phyloP scores from a whole-genome alignment of 1,284 basidiomycete genomes.

The Moesziomyces sp. region DNA sequence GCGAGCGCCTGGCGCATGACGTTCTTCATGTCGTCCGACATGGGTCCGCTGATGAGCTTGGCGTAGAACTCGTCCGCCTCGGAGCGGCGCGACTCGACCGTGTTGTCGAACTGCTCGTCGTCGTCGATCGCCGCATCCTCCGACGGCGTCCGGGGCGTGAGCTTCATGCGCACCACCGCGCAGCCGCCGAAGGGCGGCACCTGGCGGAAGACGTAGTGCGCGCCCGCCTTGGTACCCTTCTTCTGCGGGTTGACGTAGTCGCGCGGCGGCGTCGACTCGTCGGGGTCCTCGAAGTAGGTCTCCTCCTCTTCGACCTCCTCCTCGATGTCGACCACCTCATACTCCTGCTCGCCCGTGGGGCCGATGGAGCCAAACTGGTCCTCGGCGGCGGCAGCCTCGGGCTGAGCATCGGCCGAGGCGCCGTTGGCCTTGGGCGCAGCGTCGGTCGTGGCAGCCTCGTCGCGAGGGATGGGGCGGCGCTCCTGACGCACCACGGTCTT shows the following conservation, averaged over 20 bases:
- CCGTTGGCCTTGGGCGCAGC: slow-evolving; percentile 35
- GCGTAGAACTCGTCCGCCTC: slow-evolving; percentile 97
- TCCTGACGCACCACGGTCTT: slow-evolving; percentile 47
- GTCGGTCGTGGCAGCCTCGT: slow-evolving; percentile 44
- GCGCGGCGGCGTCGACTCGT: slow-evolving; percentile 49
- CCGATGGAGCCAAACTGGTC: slow-evolving; percentile 41
- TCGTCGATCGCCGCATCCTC: slow-evolving; percentile 85
- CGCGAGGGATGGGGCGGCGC: slow-evolving; percentile 24
- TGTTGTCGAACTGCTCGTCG: slow-evolving; percentile 88
- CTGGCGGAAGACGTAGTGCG: slow-evolving; percentile 86
- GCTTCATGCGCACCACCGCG: slow-evolving; percentile 91
- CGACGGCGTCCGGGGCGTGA: slow-evolving; percentile 81
- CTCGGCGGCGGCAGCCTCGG: slow-evolving; percentile 41
- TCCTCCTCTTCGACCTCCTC: slow-evolving; percentile 65
- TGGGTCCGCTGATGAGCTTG: slow-evolving; percentile 75
- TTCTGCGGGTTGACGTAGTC: slow-evolving; percentile 81
- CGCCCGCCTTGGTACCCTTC: slow-evolving; percentile 89
- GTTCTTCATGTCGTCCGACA: slow-evolving; percentile 90
- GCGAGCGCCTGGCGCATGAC: slow-evolving; percentile 96
- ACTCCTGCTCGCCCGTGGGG: slow-evolving; percentile 32
- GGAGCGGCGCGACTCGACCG: slow-evolving; percentile 79
- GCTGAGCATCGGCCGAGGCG: slow-evolving; percentile 45
- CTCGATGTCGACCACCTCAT: slow-evolving; percentile 56
- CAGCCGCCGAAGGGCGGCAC: slow-evolving; percentile 93
- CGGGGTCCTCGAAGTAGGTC: slow-evolving; percentile 54